Percentiles rank a stretch among this genome's conserved stretches.
Evolutionary conservation across 1,284 basidiomycete genomes (phyloP).

Genomic region (Leccinum solheimii): DNA sequence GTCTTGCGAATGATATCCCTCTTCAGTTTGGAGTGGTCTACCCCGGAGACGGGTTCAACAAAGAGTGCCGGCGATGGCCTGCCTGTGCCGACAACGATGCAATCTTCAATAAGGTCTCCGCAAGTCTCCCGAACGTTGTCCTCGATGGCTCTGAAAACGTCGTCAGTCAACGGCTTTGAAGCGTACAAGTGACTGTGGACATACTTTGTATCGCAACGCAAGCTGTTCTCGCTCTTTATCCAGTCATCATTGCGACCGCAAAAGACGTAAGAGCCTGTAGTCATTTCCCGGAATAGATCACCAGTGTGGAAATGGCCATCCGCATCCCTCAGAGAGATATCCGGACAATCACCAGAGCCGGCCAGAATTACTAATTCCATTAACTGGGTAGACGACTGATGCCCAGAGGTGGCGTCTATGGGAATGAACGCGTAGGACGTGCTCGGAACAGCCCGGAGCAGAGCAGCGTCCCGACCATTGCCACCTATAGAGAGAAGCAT

Average conservation of each 20-base stretch:
- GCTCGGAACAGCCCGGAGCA: constrained; percentile 55
- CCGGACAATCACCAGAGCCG: constrained; percentile 66
- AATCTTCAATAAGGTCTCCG: constrained; percentile 54
- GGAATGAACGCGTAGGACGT: constrained; percentile 62
- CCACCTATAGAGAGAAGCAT: constrained; percentile 58
- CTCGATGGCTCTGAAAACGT: constrained; percentile 55
- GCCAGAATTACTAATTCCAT: constrained; percentile 65
- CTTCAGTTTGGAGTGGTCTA: constrained; percentile 54
- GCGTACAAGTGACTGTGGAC: constrained; percentile 11
- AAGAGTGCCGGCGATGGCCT: constrained; percentile 68
- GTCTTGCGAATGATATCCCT: constrained; percentile 67
- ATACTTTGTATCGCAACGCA: constrained; percentile 72
- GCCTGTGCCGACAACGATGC: constrained; percentile 65
- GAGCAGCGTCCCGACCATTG: constrained; percentile 41
- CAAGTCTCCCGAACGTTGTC: constrained; percentile 63
- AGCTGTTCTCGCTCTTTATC: constrained; percentile 74
- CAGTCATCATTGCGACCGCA: constrained; percentile 74
- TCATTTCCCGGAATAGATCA: constrained; percentile 64
- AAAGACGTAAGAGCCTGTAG: constrained; percentile 56
- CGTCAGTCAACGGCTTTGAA: constrained; percentile 9
- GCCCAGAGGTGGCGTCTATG: constrained; percentile 42
- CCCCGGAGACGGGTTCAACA: constrained; percentile 54
- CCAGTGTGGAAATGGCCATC: constrained; percentile 76
- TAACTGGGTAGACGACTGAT: constrained; percentile 53
- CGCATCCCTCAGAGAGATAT: constrained; percentile 51